Evolutionary conservation across 2,329 filamentous ascomycete genomes (phyloP), one percentile per base, ranked within the genome.

Genomic region (Aspergillus sergii): DNA sequence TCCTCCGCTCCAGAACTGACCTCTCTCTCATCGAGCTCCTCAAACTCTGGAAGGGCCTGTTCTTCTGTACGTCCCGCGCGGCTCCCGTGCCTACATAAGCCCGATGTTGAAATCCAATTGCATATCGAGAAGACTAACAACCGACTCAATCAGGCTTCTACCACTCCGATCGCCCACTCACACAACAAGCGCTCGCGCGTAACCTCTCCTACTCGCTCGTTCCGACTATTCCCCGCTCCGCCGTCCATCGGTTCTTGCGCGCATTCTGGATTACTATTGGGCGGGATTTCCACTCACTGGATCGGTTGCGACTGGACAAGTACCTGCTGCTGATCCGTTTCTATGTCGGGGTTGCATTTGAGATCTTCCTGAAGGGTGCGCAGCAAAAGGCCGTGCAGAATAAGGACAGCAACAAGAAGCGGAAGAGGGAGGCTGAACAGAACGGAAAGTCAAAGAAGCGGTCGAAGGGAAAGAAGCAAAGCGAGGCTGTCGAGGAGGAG

Each of bases 31-130:
- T 91, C 68, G 93, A 97, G 68, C 83, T 92, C 57, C 83, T 94
- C 64, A 97, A 97, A 82, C 86, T 98, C 68, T 97, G 93, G 93
- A 96, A 96, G 76, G 94, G 93, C 6, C 86, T 98, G 23, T 97
- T 95, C 83, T 97, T 93, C 84, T 88, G 86, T 86, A 81, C 59
- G 81, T 68, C 23, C 5, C 14, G 39, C n/a, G 23, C 41, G 48
- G 51, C 21, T 26, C 41, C 58, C 30, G 4, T n/a, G 39, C 39
- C 39, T 41, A 41, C 39, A n/a, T 41, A 19, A 8, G n/a, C 34
- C 34, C 34, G 5, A 41, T 2, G 36, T 41, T 19, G 16, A 41
- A 41, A 41, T 41, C 6, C 16, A 41, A 41, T 41, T n/a, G 19
- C 19, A 41, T n/a, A 41, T 41, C 19, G 39, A 41, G 39, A 54